Evolutionary conservation across 148 eudicot genomes (phyloP), one percentile per base, ranked within the genome.

Genomic region (Camellia japonica): DNA sequence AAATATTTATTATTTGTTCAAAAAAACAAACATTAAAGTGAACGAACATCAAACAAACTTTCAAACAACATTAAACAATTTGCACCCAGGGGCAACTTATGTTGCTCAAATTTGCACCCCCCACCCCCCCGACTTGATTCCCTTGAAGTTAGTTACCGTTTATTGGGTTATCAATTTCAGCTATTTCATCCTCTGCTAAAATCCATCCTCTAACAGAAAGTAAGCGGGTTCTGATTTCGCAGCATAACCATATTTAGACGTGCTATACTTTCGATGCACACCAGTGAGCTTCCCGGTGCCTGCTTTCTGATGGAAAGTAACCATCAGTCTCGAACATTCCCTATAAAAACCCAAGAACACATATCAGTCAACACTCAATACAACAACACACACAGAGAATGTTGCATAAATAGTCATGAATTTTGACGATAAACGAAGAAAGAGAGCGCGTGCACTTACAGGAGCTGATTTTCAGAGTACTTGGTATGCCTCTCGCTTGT

Each of bases 241-340:
- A 75, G 90, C 88, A 80, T 86, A 83, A 0, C 98, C 98, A 78
- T 78, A 95, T 71, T 89, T 92, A 0, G 93, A 89, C 38, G 93
- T 88, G 82, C 86, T 90, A 71, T 90, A 95, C 83, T 95, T 95
- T 41, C 90, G 67, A 77, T 90, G 92, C 46, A 93, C 97, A 4
- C 97, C 93, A 0, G 87, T 92, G 19, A 93, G 92, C 75, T 91
- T 95, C 79, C 91, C 94, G 0, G 85, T 84, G 4, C 85, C 88
- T 3, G 98, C 88, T 49, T 88, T 88, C 83, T 87, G 88, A 84
- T 95, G 98, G 84, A 85, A 90, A 73, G 72, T 75, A 67, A 95
- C 97, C 91, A 95, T 95, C 83, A 90, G 70, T 87, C 81, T 90
- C 14, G 98, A 86, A 80, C 98, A 95, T 74, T 90, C 95, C 93